Evolutionary conservation across 371 early-diverging fungal genomes (phyloP), one percentile per base, ranked within the genome.

Genomic region (Rhizopus arrhizus): DNA sequence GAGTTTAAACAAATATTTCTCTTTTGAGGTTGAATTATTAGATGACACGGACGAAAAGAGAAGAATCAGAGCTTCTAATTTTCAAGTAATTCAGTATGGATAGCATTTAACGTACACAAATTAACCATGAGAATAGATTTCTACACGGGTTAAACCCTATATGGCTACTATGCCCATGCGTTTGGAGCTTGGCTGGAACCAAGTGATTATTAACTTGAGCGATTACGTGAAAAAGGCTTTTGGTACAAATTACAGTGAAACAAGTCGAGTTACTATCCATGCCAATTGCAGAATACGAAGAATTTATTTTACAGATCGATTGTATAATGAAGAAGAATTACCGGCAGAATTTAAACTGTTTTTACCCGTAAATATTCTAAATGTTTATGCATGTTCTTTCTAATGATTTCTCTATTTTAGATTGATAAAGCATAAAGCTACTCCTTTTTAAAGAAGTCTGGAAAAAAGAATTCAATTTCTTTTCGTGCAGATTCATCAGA

Each of bases 101-200:
- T 4, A 13, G 45, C 9, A 34, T 48, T 2, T 42, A 16, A 29
- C 16, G 15, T 31, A 52, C 15, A 36, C 11, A 16, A 34, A 32
- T 7, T 16, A 16, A 10, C 9, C 34, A 22, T 57, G 22, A 22
- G 22, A 16, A 32, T 81, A 94, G 87, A 76, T 85, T 0, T 75
- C 83, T 8, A 91, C 96, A 4, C 87, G 89, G 15, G 90, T 95
- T 31, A 91, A 93, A 51, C 91, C 93, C 8, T 89, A 87, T 56
- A 91, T 97, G 51, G 88, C 92, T 41, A 92, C 93, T 0, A 91
- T 97, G 94, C 98, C 96, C 0, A 82, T 97, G 87, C 88, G 94
- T 4, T 78, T 97, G 42, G 98, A 97, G 70, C 86, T 90, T 59
- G 96, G 94, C 6, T 97, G 98, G 98, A 97, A 97, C 73, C 94